A percentile compares a stretch with the other conserved stretches of the same genome.
Evolutionary conservation across 2,329 filamentous ascomycete genomes (phyloP).

Genomic region (Sarocladiaceae sp.): DNA sequence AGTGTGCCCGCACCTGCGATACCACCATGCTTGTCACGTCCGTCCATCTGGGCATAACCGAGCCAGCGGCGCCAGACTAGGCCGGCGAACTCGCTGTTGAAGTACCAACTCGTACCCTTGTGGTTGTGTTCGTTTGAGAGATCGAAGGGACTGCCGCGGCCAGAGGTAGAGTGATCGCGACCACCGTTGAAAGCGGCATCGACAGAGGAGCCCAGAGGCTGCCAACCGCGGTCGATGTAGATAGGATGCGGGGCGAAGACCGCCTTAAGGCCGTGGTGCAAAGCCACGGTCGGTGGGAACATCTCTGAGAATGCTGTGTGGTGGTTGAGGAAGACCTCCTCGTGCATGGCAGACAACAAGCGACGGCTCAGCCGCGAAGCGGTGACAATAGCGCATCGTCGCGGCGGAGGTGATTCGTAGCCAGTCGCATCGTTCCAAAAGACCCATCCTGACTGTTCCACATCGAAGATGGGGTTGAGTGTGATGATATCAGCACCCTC

Average conservation of each 20-base stretch:
- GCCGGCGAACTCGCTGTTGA: slow-evolving; percentile 71
- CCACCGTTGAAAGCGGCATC: slow-evolving; percentile 78
- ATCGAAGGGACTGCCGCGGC: slow-evolving; percentile 64
- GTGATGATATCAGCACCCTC: slow-evolving; percentile 74
- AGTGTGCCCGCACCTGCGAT: slow-evolving; percentile 40
- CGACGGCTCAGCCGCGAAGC: slow-evolving; percentile 64
- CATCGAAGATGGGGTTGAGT: slow-evolving; percentile 73
- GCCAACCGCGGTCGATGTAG: slow-evolving; percentile 74
- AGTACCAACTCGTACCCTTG: slow-evolving; percentile 80
- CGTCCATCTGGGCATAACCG: slow-evolving; percentile 51
- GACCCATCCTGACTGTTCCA: slow-evolving; percentile 67
- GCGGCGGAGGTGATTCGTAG: slow-evolving; percentile 58
- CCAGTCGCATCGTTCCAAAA: slow-evolving; percentile 67
- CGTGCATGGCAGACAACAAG: slow-evolving; percentile 68
- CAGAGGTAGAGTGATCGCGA: slow-evolving; percentile 60
- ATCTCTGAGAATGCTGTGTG: slow-evolving; percentile 77
- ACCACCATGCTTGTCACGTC: slow-evolving; percentile 45
- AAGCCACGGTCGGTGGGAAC: slow-evolving; percentile 66
- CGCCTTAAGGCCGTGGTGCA: slow-evolving; percentile 75
- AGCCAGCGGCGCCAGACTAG: slow-evolving; percentile 80
- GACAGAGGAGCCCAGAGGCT: slow-evolving; percentile 54
- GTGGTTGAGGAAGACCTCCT: slow-evolving; percentile 62
- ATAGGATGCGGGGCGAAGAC: slow-evolving; percentile 79
- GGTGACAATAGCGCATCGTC: slow-evolving; percentile 68
- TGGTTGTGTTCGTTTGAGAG: slow-evolving; percentile 75